Conservation (phyloP, 371 early-diverging fungal species). For the Saksenaea oblongispora region DNA sequence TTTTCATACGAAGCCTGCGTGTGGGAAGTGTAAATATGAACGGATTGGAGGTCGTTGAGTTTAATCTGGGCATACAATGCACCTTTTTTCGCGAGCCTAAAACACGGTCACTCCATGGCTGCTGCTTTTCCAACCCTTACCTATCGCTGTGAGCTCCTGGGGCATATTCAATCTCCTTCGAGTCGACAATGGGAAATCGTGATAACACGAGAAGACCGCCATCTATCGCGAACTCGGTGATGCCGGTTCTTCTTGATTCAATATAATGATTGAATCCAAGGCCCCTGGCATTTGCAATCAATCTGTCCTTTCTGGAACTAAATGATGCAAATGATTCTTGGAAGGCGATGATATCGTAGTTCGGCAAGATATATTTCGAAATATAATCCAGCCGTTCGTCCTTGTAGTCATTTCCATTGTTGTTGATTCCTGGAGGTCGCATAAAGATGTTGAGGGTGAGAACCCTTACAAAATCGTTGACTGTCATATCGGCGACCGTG, state of each 20-base stretch:
- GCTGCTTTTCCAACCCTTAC: constrained; percentile 26
- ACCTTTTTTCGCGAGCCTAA: constrained; percentile 75
- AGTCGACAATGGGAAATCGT: constrained; percentile 65
- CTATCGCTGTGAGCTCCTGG: constrained; percentile 73
- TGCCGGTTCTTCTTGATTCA: constrained; percentile 55
- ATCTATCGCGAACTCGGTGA: constrained; percentile 70
- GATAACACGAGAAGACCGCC: constrained; percentile 80
- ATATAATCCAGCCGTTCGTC: constrained; percentile 70
- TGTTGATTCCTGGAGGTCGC: constrained; percentile 82
- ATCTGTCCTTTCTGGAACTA: constrained; percentile 50
- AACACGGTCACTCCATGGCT: background rate
- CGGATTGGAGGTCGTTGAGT: constrained; percentile 38
- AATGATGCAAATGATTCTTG: constrained; percentile 87
- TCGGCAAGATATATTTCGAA: constrained; percentile 56
- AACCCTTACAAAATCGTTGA: constrained; percentile 50
- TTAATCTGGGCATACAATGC: constrained; percentile 74
- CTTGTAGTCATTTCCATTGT: constrained; percentile 76
- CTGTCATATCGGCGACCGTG: constrained; percentile 14
- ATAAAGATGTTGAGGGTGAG: constrained; percentile 84
- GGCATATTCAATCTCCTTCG: constrained; percentile 60
- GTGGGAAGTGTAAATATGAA: constrained; percentile 83
- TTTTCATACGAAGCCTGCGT: constrained; percentile 74
- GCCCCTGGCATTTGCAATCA: constrained; percentile 63
- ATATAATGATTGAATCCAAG: constrained; percentile 66
- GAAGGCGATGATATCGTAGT: constrained; percentile 78